Base-by-base conservation (phyloP, 2,329 filamentous ascomycete species). In the Botrytis pseudocinerea region DNA sequence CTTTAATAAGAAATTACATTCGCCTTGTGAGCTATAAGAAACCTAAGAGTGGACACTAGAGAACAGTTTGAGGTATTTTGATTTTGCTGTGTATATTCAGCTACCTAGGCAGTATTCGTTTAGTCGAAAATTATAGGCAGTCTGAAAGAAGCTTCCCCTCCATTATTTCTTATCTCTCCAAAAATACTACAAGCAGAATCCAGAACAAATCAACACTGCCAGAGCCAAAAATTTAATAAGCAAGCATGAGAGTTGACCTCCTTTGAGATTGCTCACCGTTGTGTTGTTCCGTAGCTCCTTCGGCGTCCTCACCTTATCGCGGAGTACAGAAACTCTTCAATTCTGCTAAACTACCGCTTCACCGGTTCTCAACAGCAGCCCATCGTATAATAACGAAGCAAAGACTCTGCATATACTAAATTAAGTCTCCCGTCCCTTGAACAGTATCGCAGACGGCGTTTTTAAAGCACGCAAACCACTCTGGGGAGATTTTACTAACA, bases 1-100 rank as follows among this genome's bases (percentile, higher is more conserved):
- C 18, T 9, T 22, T 28, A 7, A 22, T 22, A 14, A 8, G 8
- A 64, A 18, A 16, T 22, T 9, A 9, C 4, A 5, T 14, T 14
- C 1, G 4, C 22, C n/a, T 2, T 22, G 2, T 8, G 8, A 46
- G 18, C 4, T 32, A 1, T 4, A 2, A 1, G 9, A 35, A 18
- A 44, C 16, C 2, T 44, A 12, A 0, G 8, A 46, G 28, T 1
- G 32, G 32, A 32, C 18, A 22, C 9, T 2, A 44, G 1, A 64
- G 12, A 8, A 16, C 4, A 22, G 28, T 6, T 12, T 1, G 22
- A 3, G 44, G 1, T 2, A 2, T 28, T 63, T 44, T 14, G 9
- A 40, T n/a, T 62, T 38, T 42, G 60, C 38, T 14, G n/a, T 42
- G 22, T 8, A 10, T 5, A 16, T 32, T 38, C 10, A 25, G 10